phyloP scores from a whole-genome alignment of 164 flowering plant genomes.

The Annona squamosa region DNA sequence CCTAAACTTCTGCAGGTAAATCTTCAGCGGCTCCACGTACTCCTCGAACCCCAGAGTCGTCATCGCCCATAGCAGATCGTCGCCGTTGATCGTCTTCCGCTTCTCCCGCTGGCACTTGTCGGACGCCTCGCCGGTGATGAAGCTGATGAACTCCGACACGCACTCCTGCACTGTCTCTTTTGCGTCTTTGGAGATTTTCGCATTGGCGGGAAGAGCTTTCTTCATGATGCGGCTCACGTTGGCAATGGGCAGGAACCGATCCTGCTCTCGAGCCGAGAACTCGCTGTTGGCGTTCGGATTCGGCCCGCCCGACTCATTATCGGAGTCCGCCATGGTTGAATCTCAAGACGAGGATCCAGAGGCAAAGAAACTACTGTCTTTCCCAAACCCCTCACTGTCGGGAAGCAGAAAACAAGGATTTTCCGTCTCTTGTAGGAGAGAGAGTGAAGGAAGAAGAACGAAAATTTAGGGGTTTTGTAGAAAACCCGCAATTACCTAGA shows the following conservation, averaged over 20 bases:
- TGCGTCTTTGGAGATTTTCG: conserved; percentile 59
- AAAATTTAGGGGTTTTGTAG: too few species aligned
- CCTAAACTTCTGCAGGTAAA: conserved; percentile 40
- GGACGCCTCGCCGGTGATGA: conserved; percentile 56
- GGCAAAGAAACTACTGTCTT: background rate
- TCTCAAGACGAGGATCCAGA: background rate
- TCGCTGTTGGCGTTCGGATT: conserved; percentile 19
- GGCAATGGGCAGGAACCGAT: conserved; percentile 52
- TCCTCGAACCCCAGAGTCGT: conserved; percentile 58
- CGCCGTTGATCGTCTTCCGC: conserved; percentile 60
- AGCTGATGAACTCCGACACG: conserved; percentile 63
- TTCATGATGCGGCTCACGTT: conserved; percentile 65
- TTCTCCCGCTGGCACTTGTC: conserved; percentile 63
- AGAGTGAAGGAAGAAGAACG: background rate
- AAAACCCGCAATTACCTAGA: background rate
- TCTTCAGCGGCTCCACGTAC: conserved; percentile 51
- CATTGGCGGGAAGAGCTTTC: conserved; percentile 51
- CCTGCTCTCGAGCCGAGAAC: conserved; percentile 46
- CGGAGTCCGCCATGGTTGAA: conserved; percentile 41
- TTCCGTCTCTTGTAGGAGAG: background rate
- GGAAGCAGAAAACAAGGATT: background rate
- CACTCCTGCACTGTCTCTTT: conserved; percentile 66
- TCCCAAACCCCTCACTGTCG: background rate
- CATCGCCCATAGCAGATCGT: conserved; percentile 62
- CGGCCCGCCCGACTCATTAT: conserved; percentile 43